These are phyloP conservation scores for Primulina eburnea DNA, from an alignment of 257 asterid species.

Conservation along the genomic window DNA sequence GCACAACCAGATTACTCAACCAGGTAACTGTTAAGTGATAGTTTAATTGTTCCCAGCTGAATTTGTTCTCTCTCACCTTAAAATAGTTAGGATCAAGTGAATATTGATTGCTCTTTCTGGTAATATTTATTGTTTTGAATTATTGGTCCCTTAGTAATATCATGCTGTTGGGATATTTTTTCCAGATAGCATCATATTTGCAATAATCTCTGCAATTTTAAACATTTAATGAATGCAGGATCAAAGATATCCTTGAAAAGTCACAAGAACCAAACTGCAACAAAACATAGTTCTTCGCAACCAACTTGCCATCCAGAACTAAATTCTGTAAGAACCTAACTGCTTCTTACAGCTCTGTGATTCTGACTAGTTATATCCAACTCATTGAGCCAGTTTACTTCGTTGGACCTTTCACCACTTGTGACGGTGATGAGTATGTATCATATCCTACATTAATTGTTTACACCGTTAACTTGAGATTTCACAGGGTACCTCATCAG, in stretches of 20 bases:
- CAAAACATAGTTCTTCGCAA: slow-evolving; percentile 38
- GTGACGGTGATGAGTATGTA: too few species aligned
- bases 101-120: slow-evolving; percentile 4
- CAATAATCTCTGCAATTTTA: slow-evolving; percentile 37
- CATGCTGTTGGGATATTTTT: slow-evolving; percentile 19
- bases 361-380: background rate
- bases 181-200: slow-evolving; percentile 15
- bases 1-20: slow-evolving; percentile 51
- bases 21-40: slow-evolving; percentile 44
- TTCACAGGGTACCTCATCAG: slow-evolving; percentile 48
- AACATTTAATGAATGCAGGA: slow-evolving; percentile 41
- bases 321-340: slow-evolving; percentile 48
- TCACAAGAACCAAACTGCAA: slow-evolving; percentile 37
- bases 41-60: slow-evolving; percentile 21
- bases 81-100: slow-evolving; percentile 13
- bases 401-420: too few species aligned
- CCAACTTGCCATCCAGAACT: slow-evolving; percentile 34
- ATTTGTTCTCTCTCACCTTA: slow-evolving; percentile 7
- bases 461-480: background rate
- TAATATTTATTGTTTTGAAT: slow-evolving; percentile 19
- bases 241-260: slow-evolving; percentile 41
- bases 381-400: too few species aligned
- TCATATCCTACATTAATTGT: too few species aligned
- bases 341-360: slow-evolving; percentile 19
- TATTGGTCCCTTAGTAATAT: slow-evolving; percentile 12